Evolutionary conservation across 176 grass and related monocot species (phyloP), one percentile per base, ranked within the genome.

Genomic region (Panicum miliaceum): DNA sequence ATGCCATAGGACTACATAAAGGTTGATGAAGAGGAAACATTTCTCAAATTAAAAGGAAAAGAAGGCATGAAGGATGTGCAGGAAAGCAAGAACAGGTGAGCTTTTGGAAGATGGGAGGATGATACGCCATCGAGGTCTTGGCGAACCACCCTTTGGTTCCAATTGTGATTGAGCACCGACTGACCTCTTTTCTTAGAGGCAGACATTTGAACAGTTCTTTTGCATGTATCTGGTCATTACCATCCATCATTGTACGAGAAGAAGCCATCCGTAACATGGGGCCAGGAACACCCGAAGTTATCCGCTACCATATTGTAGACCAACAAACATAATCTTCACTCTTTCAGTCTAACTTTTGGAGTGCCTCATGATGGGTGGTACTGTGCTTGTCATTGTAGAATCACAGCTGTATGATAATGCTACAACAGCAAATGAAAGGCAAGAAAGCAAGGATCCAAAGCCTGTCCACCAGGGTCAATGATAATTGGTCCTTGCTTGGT

Each of bases 101-200:
- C 43, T 64, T 88, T 83, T 83, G 35, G 35, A 64, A 27, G 56
- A 53, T 78, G 65, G 43, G 35, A 63, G 64, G 79, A 46, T 67
- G 48, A 82, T 77, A 88, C 42, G 42, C n/a, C 66, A 53, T 77
- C 76, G 62, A 62, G 23, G 18, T 34, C 64, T 62, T 26, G 22
- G 57, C 36, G 27, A 83, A 37, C 27, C 19, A 62, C 12, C 19
- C 42, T 64, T 71, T 34, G 43, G 12, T 64, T 61, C 40, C 61
- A 59, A 62, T 64, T 54, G 86, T 52, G 74, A 72, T 72, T 32
- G 12, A 78, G 34, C 56, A 54, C 25, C 45, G 5, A 52, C 29
- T 50, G 65, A 48, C 6, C 54, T 19, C 23, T 23, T 82, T 51
- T 82, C 37, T 40, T 51, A 32, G 53, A 25, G 56, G 60, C 62